Conservation (phyloP, 2,329 filamentous ascomycete genomes). For the Sarocladiaceae sp. region DNA sequence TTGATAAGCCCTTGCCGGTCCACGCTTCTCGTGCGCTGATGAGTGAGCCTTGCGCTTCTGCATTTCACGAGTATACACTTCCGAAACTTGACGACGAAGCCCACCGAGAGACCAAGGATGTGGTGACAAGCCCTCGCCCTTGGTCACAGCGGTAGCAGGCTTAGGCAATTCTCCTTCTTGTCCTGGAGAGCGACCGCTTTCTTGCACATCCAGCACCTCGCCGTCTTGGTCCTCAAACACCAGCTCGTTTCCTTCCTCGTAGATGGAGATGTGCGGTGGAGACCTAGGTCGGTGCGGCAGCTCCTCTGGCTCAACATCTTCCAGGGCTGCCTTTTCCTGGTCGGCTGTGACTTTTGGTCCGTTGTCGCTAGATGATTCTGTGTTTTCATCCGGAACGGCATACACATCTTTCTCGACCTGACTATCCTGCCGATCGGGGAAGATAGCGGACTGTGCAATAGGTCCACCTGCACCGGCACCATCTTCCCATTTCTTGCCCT, state of each 20-base stretch:
- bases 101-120: constrained; percentile 27
- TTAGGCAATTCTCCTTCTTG: constrained; percentile 14
- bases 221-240: constrained; percentile 82
- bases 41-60: constrained; percentile 55
- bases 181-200: constrained; percentile 11
- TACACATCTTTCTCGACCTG: constrained; percentile 22
- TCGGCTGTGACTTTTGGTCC: background rate
- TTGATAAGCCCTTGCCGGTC: constrained; percentile 76
- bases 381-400: constrained; percentile 22
- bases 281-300: constrained; percentile 8
- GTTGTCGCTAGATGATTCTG: constrained; percentile 22
- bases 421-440: constrained; percentile 47
- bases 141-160: constrained; percentile 14
- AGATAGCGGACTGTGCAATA: constrained; percentile 84
- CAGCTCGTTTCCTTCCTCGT: constrained; percentile 71
- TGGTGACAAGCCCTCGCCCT: constrained; percentile 11
- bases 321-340: background rate
- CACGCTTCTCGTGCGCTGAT: constrained; percentile 41
- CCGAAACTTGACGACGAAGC: constrained; percentile 44
- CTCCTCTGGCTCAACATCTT: background rate
- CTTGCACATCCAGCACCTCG: constrained; percentile 68
- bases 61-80: constrained; percentile 54
- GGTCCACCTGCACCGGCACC: constrained; percentile 78
- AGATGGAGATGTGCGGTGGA: constrained; percentile 55
- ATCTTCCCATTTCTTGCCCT: constrained; percentile 61